Evolutionary conservation across 768 basidiomycete species (phyloP), one percentile per base, ranked within the genome.

Genomic region (Omphalotus guepiniiformis): DNA sequence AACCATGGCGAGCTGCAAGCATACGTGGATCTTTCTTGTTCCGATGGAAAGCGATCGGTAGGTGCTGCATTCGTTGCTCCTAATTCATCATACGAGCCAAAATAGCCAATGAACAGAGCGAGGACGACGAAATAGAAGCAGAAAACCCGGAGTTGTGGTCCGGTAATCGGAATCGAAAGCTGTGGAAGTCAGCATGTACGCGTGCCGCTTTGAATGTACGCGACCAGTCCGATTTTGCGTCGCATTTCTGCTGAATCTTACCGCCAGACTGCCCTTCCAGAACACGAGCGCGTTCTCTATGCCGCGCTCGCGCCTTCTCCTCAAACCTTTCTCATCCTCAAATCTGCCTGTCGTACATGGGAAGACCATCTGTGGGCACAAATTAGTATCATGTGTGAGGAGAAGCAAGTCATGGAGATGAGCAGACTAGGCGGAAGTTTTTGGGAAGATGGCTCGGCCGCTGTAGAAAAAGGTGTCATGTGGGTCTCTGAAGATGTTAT

Each of bases 331-430:
- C 67, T 63, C 18, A 64, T 85, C 26, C 76, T 92, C 27, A 82
- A 86, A 52, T 75, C 82, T 0, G 80, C 86, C 3, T 94, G 91
- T 58, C 68, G 83, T 27, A 86, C 88, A 18, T 98, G 95, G 94
- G 89, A 94, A 58, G 96, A 99, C 58, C 85, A 94, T 59, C 72
- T 98, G 0, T 99, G 96, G 96, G 91, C 89, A 0, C 85, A 89
- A 49, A 71, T 93, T 42, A 83, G 82, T 55, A 74, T 90, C 40
- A 70, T 90, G 30, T 85, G 88, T 56, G 90, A 94, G 59, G 83
- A 91, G 55, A 83, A 87, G 50, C 78, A 86, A 60, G 84, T 82
- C 37, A 74, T 72, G 25, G 82, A 86, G 51, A 75, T 97, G 58
- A 62, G 71, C 8, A 73, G 76, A 30, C 61, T 91, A 5, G 83